These are phyloP conservation scores for Aspergillus novofumigatus DNA, from an alignment of 2,329 filamentous ascomycete species.

Conservation along the genomic window DNA sequence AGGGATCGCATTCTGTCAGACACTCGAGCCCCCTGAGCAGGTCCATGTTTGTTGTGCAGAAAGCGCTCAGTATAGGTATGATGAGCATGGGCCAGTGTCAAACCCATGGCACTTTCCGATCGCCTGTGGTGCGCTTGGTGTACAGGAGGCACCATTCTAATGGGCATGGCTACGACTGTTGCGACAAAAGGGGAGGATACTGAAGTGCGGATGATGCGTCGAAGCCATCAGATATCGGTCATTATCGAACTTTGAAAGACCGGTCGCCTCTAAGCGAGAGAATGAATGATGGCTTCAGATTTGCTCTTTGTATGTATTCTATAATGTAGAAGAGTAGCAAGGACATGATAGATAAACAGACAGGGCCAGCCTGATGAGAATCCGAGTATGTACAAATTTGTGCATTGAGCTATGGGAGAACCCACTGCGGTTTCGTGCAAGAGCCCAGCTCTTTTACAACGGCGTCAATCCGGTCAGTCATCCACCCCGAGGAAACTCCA, in stretches of 20 bases:
- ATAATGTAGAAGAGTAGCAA: not conserved
- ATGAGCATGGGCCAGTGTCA: slow-evolving; percentile 65
- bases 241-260: slow-evolving; percentile 39
- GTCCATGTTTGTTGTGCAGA: slow-evolving; percentile 74
- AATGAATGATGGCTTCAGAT: not conserved
- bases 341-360: not conserved
- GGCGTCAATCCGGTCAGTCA: slow-evolving; percentile 1
- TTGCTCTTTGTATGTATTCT: not conserved
- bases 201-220: slow-evolving; percentile 67
- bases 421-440: not conserved
- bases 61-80: slow-evolving; percentile 67
- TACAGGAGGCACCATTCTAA: slow-evolving; percentile 51
- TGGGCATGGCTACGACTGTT: slow-evolving; percentile 44
- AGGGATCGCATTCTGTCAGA: slow-evolving; percentile 71
- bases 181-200: slow-evolving; percentile 43
- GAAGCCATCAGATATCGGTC: slow-evolving; percentile 65
- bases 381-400: not conserved
- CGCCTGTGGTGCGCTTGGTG: slow-evolving; percentile 68
- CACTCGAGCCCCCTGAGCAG: slow-evolving; percentile 82
- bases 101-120: slow-evolving; percentile 69
- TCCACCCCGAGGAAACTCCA: slow-evolving; percentile 6
- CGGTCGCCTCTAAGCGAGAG: not conserved
- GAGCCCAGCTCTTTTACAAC: not conserved
- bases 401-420: not conserved
- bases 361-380: not conserved